Evolutionary conservation across 805 yeast species (phyloP).

Genomic region (Kazachstania psychrophila): DNA sequence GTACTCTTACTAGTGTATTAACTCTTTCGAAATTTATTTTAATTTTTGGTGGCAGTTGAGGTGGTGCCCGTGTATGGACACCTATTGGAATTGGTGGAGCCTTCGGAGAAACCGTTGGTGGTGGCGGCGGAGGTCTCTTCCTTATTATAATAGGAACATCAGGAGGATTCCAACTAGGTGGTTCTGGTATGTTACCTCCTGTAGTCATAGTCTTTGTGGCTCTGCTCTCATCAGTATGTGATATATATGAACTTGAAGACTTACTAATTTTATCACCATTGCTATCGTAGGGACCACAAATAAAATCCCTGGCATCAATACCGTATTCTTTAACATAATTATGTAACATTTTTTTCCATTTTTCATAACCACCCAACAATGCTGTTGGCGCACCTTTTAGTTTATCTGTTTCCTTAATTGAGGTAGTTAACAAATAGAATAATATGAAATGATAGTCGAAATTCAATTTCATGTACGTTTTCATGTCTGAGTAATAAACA

Average conservation of each 20-base stretch:
- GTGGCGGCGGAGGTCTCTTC: constrained; percentile 24
- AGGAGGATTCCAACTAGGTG: constrained; percentile 19
- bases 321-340: constrained; percentile 20
- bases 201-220: not conserved
- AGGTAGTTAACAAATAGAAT: constrained; percentile 21
- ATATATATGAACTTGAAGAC: not conserved
- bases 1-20: constrained; percentile 1
- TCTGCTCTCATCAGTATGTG: not conserved
- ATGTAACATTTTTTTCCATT: constrained; percentile 33
- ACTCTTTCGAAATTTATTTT: not conserved
- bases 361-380: constrained; percentile 38
- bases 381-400: constrained; percentile 22
- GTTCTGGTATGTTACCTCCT: constrained; percentile 4
- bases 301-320: constrained; percentile 18
- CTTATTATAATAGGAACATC: constrained; percentile 19
- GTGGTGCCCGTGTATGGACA: not conserved
- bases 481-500: constrained; percentile 34
- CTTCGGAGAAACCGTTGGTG: constrained; percentile 13
- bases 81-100: not conserved
- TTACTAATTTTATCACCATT: not conserved
- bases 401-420: constrained; percentile 8
- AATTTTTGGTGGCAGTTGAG: constrained; percentile 5
- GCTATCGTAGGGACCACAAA: constrained; percentile 10
- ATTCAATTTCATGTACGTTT: constrained; percentile 24
- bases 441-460: constrained; percentile 30